phyloP scores from a whole-genome alignment of 2,329 filamentous ascomycete species.

The Trichoderma guizhouense region DNA sequence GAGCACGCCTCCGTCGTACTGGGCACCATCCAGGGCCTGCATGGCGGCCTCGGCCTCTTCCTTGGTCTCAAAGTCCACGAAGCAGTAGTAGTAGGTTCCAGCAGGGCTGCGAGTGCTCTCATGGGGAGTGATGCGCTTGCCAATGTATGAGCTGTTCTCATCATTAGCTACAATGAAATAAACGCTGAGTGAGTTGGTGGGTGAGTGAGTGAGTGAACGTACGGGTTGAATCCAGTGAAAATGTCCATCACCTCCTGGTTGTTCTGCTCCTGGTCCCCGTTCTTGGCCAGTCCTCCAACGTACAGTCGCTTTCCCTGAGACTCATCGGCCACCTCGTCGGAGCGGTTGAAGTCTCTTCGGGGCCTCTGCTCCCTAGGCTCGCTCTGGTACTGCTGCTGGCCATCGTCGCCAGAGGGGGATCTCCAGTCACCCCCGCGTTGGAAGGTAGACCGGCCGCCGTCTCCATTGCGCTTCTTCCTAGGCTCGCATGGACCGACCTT shows the following conservation, averaged over 20 bases:
- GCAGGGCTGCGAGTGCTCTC: conserved; percentile 49
- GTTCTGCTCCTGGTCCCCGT: conserved; percentile 47
- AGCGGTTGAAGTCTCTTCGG: conserved; percentile 30
- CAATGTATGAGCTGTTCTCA: conserved; percentile 30
- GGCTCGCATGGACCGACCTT: conserved; percentile 64
- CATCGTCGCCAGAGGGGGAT: conserved; percentile 20
- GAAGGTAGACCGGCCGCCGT: conserved; percentile 27
- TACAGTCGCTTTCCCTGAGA: conserved; percentile 43
- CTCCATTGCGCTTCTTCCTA: conserved; percentile 36
- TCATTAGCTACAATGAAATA: neutral
- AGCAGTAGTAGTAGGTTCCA: conserved; percentile 61
- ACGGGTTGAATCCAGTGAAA: conserved; percentile 43
- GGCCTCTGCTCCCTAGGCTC: conserved; percentile 27
- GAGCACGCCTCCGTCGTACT: conserved; percentile 24
- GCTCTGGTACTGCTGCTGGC: conserved; percentile 11
- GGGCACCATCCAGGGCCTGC: conserved; percentile 25
- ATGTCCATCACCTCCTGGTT: conserved; percentile 45
- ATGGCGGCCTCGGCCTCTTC: conserved; percentile 54
- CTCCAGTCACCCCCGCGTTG: conserved; percentile 47
- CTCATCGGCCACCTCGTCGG: conserved; percentile 29
- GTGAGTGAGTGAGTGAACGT: conserved; percentile 31
- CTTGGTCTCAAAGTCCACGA: conserved; percentile 57
- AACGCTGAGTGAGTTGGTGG: neutral
- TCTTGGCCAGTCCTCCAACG: conserved; percentile 49
- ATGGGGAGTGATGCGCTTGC: conserved; percentile 56